Conservation (phyloP, 495 filamentous ascomycete genomes). For the Penicillium robsamsonii region DNA sequence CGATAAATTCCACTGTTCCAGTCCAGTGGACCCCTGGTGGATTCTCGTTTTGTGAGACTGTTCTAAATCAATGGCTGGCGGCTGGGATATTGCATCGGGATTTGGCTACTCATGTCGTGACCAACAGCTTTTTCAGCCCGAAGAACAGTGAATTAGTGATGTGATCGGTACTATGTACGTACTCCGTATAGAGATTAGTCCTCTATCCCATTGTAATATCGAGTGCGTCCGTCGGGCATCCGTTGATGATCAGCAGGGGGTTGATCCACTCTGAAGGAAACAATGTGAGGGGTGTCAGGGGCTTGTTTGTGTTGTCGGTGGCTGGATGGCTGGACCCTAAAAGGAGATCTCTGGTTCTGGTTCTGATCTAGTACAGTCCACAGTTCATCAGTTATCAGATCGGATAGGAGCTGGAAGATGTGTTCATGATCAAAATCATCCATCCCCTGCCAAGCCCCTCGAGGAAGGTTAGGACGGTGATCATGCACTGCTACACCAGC, state of each 20-base stretch:
- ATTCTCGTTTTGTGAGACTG: constrained; percentile 13
- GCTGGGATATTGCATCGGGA: not conserved
- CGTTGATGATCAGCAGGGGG: constrained; percentile 19
- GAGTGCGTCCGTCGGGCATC: constrained; percentile 7
- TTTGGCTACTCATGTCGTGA: not conserved
- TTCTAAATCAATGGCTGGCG: not conserved
- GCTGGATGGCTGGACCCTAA: not conserved
- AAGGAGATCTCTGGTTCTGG: not conserved
- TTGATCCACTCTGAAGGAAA: constrained; percentile 10
- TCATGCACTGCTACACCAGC: not conserved
- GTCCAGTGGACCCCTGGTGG: constrained; percentile 8
- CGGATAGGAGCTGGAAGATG: not conserved
- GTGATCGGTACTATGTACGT: constrained; percentile 10
- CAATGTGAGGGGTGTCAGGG: constrained; percentile 13
- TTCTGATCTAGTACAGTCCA: not conserved
- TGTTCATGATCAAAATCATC: not conserved
- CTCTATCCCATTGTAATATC: constrained; percentile 8
- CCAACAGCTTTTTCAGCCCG: not conserved
- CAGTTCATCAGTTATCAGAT: not conserved
- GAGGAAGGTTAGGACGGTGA: not conserved
- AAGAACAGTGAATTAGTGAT: constrained; percentile 13
- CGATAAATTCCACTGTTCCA: constrained; percentile 12
- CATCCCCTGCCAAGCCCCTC: constrained; percentile 1
- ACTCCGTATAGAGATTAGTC: constrained; percentile 8
- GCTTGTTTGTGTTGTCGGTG: not conserved